Evolutionary conservation across 2,329 filamentous ascomycete species (phyloP).

Genomic region (Xylariaceae sp.): DNA sequence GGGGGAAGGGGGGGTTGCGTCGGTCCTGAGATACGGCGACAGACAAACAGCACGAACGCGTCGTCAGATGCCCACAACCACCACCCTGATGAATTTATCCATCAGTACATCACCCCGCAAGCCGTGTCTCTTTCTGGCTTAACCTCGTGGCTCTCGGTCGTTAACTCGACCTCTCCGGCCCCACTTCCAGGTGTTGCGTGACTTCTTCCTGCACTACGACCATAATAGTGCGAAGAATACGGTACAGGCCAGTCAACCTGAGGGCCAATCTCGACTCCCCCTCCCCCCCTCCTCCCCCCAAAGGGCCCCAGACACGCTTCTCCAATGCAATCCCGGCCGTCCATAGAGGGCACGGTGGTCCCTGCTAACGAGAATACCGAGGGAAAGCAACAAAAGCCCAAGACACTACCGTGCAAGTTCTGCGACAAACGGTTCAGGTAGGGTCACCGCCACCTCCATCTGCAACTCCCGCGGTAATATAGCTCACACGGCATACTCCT

Average conservation of each 20-base stretch:
- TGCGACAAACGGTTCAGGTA: slow-evolving; percentile 59
- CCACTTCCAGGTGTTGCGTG: slow-evolving; percentile 32
- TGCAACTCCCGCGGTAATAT: slow-evolving; percentile 29
- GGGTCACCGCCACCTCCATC: slow-evolving; percentile 27
- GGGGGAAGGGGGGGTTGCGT: slow-evolving; percentile 14
- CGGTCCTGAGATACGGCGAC: slow-evolving; percentile 16
- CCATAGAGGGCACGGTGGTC: slow-evolving; percentile 43
- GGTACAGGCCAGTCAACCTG: slow-evolving; percentile 24
- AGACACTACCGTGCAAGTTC: slow-evolving; percentile 57
- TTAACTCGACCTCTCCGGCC: slow-evolving; percentile 27
- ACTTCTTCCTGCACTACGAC: slow-evolving; percentile 31
- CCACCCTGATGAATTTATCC: slow-evolving; percentile 32
- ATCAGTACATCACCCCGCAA: slow-evolving; percentile 32
- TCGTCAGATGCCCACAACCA: slow-evolving; percentile 17
- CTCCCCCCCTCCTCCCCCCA: slow-evolving; percentile 9
- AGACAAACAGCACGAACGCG: slow-evolving; percentile 20
- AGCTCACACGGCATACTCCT: slow-evolving; percentile 36
- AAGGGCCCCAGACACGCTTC: slow-evolving; percentile 24
- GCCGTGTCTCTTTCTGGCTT: slow-evolving; percentile 32
- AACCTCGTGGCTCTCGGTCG: slow-evolving; percentile 26
- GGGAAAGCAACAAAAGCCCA: slow-evolving; percentile 53
- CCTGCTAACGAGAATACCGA: slow-evolving; percentile 45
- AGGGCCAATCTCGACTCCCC: slow-evolving; percentile 25
- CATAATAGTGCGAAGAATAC: slow-evolving; percentile 28
- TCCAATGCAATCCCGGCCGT: slow-evolving; percentile 41